These are phyloP conservation scores for Hirschfeldia incana DNA, from an alignment of 345 rosid species.

Conservation along the genomic window DNA sequence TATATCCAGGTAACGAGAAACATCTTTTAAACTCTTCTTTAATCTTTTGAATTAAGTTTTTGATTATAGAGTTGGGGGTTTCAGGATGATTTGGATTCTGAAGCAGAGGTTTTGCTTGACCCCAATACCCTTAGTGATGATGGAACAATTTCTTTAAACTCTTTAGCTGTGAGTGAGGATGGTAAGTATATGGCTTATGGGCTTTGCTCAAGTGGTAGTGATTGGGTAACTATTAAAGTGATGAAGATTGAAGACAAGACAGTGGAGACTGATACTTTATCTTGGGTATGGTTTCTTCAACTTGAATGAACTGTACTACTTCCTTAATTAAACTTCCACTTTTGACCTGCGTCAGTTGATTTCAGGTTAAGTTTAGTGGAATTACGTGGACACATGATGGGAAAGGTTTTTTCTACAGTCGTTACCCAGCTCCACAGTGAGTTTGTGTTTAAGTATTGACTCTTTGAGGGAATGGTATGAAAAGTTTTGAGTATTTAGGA, in stretches of 20 bases:
- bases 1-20: constrained; percentile 59
- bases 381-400: constrained; percentile 90
- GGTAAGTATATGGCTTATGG: constrained; percentile 79
- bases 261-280: constrained; percentile 67
- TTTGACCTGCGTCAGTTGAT: background rate
- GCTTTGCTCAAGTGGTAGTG: constrained; percentile 87
- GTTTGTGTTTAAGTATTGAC: constrained; percentile 12
- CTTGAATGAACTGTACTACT: background rate
- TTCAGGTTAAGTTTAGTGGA: constrained; percentile 73
- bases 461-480: no score
- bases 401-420: constrained; percentile 89
- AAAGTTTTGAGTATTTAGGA: no score
- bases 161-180: constrained; percentile 62
- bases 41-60: no score
- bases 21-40: background rate
- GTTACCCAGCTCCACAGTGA: constrained; percentile 83
- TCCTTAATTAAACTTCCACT: background rate
- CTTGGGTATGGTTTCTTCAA: constrained; percentile 63
- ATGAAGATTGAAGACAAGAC: constrained; percentile 62
- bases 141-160: constrained; percentile 75
- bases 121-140: constrained; percentile 84
- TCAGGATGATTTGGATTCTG: constrained; percentile 72
- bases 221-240: constrained; percentile 84
- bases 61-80: no score
- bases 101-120: constrained; percentile 79